These are phyloP conservation scores for Fraxinus xanthoxyloides DNA, from an alignment of 305 asterid species.

Conservation along the genomic window DNA sequence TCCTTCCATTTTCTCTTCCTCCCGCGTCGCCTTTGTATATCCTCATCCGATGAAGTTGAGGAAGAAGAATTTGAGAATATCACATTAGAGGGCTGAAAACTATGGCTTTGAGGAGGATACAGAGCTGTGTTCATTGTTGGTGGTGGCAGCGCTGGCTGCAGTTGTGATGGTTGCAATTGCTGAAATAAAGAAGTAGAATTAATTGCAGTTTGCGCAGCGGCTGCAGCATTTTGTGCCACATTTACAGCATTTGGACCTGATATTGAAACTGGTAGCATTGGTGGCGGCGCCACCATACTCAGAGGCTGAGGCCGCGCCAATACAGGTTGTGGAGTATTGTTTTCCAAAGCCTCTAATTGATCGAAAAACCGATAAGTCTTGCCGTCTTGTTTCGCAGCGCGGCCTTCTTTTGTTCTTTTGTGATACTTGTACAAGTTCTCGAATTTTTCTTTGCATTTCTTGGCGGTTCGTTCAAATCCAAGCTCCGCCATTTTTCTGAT, in stretches of 20 bases:
- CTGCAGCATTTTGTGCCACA: conserved; percentile 21
- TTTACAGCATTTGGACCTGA: conserved; percentile 41
- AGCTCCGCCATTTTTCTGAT: conserved; percentile 87
- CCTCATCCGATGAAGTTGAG: conserved; percentile 77
- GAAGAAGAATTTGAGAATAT: conserved; percentile 52
- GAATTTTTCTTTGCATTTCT: conserved; percentile 95
- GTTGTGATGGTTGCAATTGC: conserved; percentile 24
- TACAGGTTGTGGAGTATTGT: conserved; percentile 28
- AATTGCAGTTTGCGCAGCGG: conserved; percentile 18
- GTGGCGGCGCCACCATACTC: conserved; percentile 19
- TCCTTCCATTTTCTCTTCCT: conserved; percentile 87
- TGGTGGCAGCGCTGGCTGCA: conserved; percentile 17
- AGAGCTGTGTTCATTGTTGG: background rate
- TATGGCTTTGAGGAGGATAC: conserved; percentile 20
- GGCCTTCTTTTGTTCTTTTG: conserved; percentile 81
- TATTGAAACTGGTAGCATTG: conserved; percentile 49
- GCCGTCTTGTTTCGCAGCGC: conserved; percentile 77
- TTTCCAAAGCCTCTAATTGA: conserved; percentile 69
- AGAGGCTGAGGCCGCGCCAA: conserved; percentile 33
- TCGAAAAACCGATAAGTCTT: conserved; percentile 81
- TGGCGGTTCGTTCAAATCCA: conserved; percentile 73
- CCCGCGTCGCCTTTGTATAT: conserved; percentile 48
- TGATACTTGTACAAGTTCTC: conserved; percentile 92
- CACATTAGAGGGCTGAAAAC: conserved; percentile 18
- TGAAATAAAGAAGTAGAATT: conserved; percentile 30